Conservation (phyloP, 2,329 filamentous ascomycete species). For the Intubia oerlemansii region DNA sequence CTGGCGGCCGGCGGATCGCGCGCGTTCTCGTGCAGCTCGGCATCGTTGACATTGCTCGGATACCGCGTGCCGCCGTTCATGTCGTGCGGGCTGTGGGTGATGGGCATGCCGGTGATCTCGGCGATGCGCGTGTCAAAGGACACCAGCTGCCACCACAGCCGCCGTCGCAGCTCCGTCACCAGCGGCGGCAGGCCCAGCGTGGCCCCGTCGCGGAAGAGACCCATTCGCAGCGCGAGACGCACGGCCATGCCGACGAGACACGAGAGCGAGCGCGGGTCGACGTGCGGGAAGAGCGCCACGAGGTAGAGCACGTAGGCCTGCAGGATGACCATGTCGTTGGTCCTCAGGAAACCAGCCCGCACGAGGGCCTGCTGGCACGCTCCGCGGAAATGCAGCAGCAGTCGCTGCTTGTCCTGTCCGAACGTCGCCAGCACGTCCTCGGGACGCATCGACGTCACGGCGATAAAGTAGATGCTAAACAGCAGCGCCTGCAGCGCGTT, state of each 20-base stretch:
- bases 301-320: constrained; percentile 49
- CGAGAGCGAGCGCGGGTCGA: constrained; percentile 38
- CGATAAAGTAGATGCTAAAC: constrained; percentile 28
- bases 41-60: constrained; percentile 40
- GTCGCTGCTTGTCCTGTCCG: constrained; percentile 25
- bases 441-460: constrained; percentile 34
- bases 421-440: constrained; percentile 29
- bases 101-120: constrained; percentile 39
- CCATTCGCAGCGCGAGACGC: constrained; percentile 45
- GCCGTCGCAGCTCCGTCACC: constrained; percentile 47
- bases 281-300: constrained; percentile 31
- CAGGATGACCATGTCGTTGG: constrained; percentile 40
- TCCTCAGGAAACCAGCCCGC: constrained; percentile 44
- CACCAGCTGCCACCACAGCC: constrained; percentile 53
- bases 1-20: constrained; percentile 29
- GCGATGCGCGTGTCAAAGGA: constrained; percentile 47
- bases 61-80: constrained; percentile 30
- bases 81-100: constrained; percentile 30
- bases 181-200: constrained; percentile 30
- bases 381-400: constrained; percentile 31
- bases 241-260: constrained; percentile 43
- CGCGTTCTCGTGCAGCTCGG: constrained; percentile 33
- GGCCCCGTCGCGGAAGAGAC: constrained; percentile 41
- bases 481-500: constrained; percentile 29
- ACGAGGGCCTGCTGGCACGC: constrained; percentile 43